phyloP scores from a whole-genome alignment of 345 rosid species.

The Eucalyptus curtisii region DNA sequence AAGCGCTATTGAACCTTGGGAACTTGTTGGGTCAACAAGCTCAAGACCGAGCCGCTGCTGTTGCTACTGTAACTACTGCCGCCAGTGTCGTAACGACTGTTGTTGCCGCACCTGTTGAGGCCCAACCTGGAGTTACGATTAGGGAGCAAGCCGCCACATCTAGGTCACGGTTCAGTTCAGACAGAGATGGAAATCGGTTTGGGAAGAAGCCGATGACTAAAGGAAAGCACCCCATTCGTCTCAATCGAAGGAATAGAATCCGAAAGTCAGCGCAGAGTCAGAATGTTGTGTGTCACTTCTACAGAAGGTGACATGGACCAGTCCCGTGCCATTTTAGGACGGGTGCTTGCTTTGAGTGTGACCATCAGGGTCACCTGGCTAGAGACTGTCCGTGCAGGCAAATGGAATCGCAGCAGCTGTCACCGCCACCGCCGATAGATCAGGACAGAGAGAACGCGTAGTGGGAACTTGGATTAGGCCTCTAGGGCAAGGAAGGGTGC shows the following conservation, averaged over 20 bases:
- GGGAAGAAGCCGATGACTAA: too few species aligned
- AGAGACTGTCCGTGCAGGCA: too few species aligned
- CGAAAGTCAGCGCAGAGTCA: rapidly evolving
- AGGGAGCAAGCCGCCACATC: rapidly evolving
- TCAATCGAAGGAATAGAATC: rapidly evolving
- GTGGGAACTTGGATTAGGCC: too few species aligned
- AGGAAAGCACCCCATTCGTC: rapidly evolving
- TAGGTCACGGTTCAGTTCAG: rapidly evolving
- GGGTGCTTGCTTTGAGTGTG: too few species aligned
- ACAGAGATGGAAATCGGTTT: rapidly evolving
- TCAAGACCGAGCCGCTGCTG: rapidly evolving
- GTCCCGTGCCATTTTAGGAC: rapidly evolving
- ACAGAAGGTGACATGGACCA: rapidly evolving
- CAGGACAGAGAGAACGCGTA: too few species aligned
- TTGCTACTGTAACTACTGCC: rapidly evolving
- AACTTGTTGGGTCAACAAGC: rapidly evolving
- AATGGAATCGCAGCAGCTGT: too few species aligned
- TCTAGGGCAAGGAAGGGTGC: too few species aligned
- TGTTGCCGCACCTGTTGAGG: too few species aligned
- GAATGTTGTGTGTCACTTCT: too few species aligned
- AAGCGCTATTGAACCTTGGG: rapidly evolving
- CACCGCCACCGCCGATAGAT: too few species aligned
- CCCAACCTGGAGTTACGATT: rapidly evolving
- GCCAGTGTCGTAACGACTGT: rapidly evolving
- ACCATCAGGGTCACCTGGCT: rapidly evolving